A percentile compares a stretch with the other conserved stretches of the same genome.
Conservation (phyloP, 768 basidiomycete species). For the Lentinula guzmanii region DNA sequence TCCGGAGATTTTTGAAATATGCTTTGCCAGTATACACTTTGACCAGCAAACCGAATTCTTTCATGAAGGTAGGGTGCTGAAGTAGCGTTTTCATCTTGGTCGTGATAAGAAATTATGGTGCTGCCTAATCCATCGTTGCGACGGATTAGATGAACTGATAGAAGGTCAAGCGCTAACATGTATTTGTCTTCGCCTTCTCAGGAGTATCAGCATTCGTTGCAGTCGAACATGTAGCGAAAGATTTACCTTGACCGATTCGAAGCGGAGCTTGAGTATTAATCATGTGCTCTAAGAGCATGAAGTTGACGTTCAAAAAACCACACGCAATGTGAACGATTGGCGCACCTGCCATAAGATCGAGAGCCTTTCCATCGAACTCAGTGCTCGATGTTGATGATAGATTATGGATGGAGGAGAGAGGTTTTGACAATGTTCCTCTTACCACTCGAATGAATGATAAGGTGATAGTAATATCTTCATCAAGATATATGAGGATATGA, state of each 20-base stretch:
- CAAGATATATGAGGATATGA: not conserved
- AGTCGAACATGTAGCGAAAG: not conserved
- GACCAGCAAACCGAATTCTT: conserved; percentile 43
- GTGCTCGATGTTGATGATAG: conserved; percentile 13
- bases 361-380: not conserved
- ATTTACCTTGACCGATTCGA: conserved; percentile 30
- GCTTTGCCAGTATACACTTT: conserved; percentile 42
- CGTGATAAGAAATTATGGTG: conserved; percentile 48
- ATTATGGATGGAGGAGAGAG: conserved; percentile 9
- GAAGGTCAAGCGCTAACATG: conserved; percentile 27
- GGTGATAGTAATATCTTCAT: conserved; percentile 48
- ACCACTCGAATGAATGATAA: conserved; percentile 45
- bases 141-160: conserved; percentile 44
- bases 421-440: conserved; percentile 16
- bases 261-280: conserved; percentile 46
- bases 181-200: not conserved
- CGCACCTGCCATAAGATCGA: not conserved
- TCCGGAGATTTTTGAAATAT: conserved; percentile 36
- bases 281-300: not conserved
- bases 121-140: conserved; percentile 27
- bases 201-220: not conserved
- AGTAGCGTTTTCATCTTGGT: conserved; percentile 20
- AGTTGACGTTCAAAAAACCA: no score
- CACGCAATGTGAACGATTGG: not conserved
- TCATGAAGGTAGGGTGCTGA: conserved; percentile 36